Conservation (phyloP, 2,329 filamentous ascomycete genomes). For the Colletotrichum agaves region DNA sequence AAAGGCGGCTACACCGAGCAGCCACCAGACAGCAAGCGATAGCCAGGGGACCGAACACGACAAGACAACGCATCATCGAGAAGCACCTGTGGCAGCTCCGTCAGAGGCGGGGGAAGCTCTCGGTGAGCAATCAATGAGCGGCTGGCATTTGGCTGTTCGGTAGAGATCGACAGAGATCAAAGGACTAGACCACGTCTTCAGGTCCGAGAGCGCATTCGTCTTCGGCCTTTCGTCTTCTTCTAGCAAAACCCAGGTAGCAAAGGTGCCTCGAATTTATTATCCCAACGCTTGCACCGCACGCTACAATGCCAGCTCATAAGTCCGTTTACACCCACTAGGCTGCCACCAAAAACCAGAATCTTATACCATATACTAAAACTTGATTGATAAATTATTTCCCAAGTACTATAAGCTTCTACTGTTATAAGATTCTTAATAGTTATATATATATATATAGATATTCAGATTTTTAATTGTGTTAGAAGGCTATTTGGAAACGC, state of each 20-base stretch:
- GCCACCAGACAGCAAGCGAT: neutral
- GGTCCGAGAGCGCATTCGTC: conserved; percentile 29
- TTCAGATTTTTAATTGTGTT: too few relatives aligned
- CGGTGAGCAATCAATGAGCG: conserved; percentile 29
- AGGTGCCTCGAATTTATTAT: conserved; percentile 2
- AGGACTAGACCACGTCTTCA: neutral
- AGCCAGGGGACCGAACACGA: neutral
- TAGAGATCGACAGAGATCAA: conserved; percentile 25
- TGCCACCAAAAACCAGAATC: too few relatives aligned
- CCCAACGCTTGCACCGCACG: conserved; percentile 21
- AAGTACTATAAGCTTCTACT: too few relatives aligned
- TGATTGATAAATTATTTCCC: too few relatives aligned
- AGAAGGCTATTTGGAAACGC: too few relatives aligned
- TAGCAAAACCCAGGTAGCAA: neutral
- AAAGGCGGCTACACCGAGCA: conserved; percentile 2
- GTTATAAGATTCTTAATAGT: too few relatives aligned
- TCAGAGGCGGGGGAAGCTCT: conserved; percentile 27
- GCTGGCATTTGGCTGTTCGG: conserved; percentile 12
- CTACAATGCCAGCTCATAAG: too few relatives aligned
- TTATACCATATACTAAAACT: too few relatives aligned
- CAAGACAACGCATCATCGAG: conserved; percentile 14
- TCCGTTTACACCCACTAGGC: too few relatives aligned
- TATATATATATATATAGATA: too few relatives aligned
- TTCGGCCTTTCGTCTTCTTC: neutral
- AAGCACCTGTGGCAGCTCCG: conserved; percentile 13